Base-by-base conservation (phyloP, 1,284 basidiomycete species). In the Cryptococcus amylolentus region DNA sequence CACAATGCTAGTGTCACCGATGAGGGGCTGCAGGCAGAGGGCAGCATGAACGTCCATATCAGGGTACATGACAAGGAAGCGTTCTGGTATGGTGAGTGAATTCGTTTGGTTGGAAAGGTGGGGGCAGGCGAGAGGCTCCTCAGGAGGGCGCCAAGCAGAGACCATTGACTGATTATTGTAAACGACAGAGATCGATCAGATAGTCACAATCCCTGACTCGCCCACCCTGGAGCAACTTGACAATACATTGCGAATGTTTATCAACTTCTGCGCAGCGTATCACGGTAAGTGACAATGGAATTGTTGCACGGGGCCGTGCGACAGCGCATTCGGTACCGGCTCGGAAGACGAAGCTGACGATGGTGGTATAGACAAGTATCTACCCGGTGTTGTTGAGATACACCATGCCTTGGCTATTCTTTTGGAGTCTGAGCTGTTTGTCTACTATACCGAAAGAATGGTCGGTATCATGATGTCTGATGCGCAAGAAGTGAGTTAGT, bases 371-470 rank as follows among this genome's bases (percentile, higher is more conserved):
- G 90, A 92, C 67, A 82, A 84, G 67, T 95, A 88, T 75, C 81
- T 95, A 31, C 86, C 88, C 59, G 86, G 84, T 51, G 85, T 85
- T 8, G 73, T 86, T n/a, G 89, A 92, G 65, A 81, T 95, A 51
- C 84, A 89, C 58, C 86, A 90, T 68, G 90, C 90, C 9, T 86
- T 88, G 66, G 79, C 82, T 37, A 76, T 88, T 39, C 78, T 95
- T 16, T 79, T 93, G 48, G 84, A 85, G 56, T 91, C 88, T 0
- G 91, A 93, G 65, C 81, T 96, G 45, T 94, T 95, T 66, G 76
- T 82, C 5, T 92, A 88, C 68, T 89, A 95, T 71, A 90, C 88
- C 2, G 90, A 91, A 68, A 81, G 92, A 38, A 93, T 94, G 89
- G 85, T 87, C 54, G 88, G 89, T 39, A 79, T 91, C 46, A 80